Evolutionary conservation across 2,329 filamentous ascomycete genomes (phyloP), one percentile per base, ranked within the genome.

Genomic region (Aspergillus sp.): DNA sequence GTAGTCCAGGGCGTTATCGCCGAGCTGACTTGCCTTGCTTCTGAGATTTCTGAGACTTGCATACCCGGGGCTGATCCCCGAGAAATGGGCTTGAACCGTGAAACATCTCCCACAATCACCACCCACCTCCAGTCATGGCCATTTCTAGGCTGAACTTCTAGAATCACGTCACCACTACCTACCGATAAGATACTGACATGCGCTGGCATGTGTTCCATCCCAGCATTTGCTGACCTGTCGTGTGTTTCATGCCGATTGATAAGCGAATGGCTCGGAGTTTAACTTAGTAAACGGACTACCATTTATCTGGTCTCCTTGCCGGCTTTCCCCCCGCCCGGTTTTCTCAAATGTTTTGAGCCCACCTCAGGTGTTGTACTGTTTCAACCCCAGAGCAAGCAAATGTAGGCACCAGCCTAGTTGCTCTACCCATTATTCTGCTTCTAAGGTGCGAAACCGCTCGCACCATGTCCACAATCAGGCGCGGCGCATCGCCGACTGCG

Each of bases 401-500:
- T 43, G 25, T 55, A 43, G 32, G 32, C 32, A 36, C 10, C 23
- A 13, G 25, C 6, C 23, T n/a, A 15, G 6, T 13, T 30, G 28
- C 15, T 36, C 15, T 45, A 12, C 39, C 23, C 23, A 13, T 15
- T 30, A 13, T 32, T 28, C 53, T 10, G 19, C 5, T 45, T 5
- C 39, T 4, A 28, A 28, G 10, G 8, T 6, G 3, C 36, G 30
- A 47, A 41, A 55, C 23, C 39, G 9, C 25, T 28, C 23, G 39
- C 39, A 21, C 38, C 28, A 19, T 28, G 19, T 41, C 48, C n/a
- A 41, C 52, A 38, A 76, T 77, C 71, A 72, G 75, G 63, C 72
- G 70, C 47, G 74, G 77, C 62, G 66, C 72, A 54, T 65, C 70
- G 5, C 70, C 76, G 43, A 69, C 68, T 8, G 71, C 69, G 6